Percentiles rank a stretch among this genome's conserved stretches.
These are phyloP conservation scores for Physaria fendleri DNA, from an alignment of 345 rosid species.

Conservation along the genomic window DNA sequence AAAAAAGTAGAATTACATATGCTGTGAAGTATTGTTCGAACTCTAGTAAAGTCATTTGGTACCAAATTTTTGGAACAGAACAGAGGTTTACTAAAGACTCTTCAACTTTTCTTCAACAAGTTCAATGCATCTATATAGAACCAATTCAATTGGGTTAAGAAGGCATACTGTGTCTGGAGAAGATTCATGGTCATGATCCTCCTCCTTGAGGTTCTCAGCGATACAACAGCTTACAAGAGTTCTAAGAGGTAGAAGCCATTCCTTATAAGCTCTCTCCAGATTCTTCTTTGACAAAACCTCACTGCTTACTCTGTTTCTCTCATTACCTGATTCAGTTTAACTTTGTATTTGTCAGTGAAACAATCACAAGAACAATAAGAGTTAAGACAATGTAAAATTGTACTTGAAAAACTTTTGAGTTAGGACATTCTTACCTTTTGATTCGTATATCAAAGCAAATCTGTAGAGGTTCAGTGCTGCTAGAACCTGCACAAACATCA, in stretches of 20 bases:
- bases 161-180: conserved; percentile 31
- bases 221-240: conserved; percentile 42
- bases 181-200: conserved; percentile 26
- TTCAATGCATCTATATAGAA: conserved; percentile 76
- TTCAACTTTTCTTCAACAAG: conserved; percentile 69
- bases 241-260: conserved; percentile 87
- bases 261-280: conserved; percentile 51
- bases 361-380: neutral
- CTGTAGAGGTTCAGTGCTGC: conserved; percentile 87
- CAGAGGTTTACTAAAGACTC: neutral
- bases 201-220: conserved; percentile 42
- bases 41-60: no score
- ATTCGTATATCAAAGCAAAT: conserved; percentile 50
- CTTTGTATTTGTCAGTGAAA: neutral
- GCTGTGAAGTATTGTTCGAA: no score
- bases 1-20: neutral
- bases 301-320: conserved; percentile 39
- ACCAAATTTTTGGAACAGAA: no score
- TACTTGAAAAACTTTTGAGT: neutral
- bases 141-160: conserved; percentile 62
- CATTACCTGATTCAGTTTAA: conserved; percentile 30
- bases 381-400: neutral
- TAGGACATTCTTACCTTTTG: conserved; percentile 47
- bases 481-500: conserved; percentile 48
- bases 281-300: conserved; percentile 48